Percentiles rank a stretch among this genome's conserved stretches.
phyloP scores from a whole-genome alignment of 257 asterid genomes.

The Lantana camara region DNA sequence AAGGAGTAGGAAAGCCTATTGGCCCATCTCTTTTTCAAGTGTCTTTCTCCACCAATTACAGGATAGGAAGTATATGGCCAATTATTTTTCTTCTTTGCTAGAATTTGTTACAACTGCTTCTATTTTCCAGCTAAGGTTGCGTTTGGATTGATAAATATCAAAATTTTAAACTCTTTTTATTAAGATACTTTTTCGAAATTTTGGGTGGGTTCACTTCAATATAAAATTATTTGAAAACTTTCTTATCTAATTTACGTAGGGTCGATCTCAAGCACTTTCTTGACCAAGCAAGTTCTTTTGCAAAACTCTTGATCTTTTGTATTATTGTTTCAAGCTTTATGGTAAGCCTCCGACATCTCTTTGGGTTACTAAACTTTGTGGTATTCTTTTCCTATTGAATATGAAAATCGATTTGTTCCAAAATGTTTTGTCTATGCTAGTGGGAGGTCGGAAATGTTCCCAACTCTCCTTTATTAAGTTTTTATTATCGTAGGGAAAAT shows the following conservation, averaged over 20 bases:
- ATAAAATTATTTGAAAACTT: too few species aligned
- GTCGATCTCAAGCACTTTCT: too few species aligned
- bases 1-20: background rate
- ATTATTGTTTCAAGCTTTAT: constrained; percentile 21
- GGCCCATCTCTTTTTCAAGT: background rate
- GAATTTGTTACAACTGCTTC: too few species aligned
- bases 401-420: constrained; percentile 29
- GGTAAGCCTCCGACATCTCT: constrained; percentile 25
- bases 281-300: background rate
- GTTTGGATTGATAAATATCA: too few species aligned
- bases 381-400: constrained; percentile 14
- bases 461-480: background rate
- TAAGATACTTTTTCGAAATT: too few species aligned
- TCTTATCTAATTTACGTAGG: too few species aligned
- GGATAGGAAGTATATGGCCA: background rate
- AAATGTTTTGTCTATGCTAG: constrained; percentile 30
- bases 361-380: background rate
- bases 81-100: background rate
- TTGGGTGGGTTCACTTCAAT: too few species aligned
- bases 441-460: constrained; percentile 17
- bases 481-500: too few species aligned
- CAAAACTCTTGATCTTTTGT: constrained; percentile 3
- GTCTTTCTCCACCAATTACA: background rate
- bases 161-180: too few species aligned
- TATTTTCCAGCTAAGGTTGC: background rate